Percentiles rank a stretch among this genome's conserved stretches.
These are phyloP conservation scores for Colletotrichum liaoningense DNA, from an alignment of 2,329 filamentous ascomycete genomes.

Conservation along the genomic window DNA sequence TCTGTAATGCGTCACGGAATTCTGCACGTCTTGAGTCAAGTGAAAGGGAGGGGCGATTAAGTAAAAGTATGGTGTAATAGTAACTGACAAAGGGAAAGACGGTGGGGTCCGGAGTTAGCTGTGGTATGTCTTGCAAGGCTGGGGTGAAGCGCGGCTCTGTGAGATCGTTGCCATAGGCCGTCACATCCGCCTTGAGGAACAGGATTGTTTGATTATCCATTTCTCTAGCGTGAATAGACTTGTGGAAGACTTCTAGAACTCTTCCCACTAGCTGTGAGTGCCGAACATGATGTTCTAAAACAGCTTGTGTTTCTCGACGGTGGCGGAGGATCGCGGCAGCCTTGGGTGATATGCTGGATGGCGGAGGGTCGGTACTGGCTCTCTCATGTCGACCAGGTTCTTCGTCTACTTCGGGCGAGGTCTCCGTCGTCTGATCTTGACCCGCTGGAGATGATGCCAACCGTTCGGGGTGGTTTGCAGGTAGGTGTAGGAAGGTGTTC, in stretches of 20 bases:
- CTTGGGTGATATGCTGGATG: neutral
- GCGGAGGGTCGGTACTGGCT: no score
- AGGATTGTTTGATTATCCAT: slow-evolving; percentile 15
- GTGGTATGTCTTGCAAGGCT: neutral
- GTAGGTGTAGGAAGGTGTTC: slow-evolving; percentile 21
- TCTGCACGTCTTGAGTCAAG: slow-evolving; percentile 33
- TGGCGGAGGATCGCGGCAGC: slow-evolving; percentile 9
- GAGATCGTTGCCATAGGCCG: slow-evolving; percentile 28
- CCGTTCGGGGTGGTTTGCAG: slow-evolving; percentile 22
- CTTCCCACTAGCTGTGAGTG: slow-evolving; percentile 21
- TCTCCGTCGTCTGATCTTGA: neutral
- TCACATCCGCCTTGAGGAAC: slow-evolving; percentile 30
- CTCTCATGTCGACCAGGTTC: neutral
- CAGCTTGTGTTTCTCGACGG: slow-evolving; percentile 15
- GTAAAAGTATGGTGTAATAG: slow-evolving; percentile 46
- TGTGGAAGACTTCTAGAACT: slow-evolving; percentile 30
- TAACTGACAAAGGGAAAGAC: slow-evolving; percentile 38
- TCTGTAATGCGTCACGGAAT: slow-evolving; percentile 28
- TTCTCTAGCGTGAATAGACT: slow-evolving; percentile 24
- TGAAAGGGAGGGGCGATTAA: slow-evolving; percentile 49
- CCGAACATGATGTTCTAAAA: slow-evolving; percentile 20
- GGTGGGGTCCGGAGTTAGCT: slow-evolving; percentile 13
- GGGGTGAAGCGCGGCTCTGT: neutral
- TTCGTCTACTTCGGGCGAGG: neutral
- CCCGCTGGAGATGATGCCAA: neutral